Base-by-base conservation (phyloP, 2,329 filamentous ascomycete species). In the Ophiognomonia clavigignenti-juglandacearum region DNA sequence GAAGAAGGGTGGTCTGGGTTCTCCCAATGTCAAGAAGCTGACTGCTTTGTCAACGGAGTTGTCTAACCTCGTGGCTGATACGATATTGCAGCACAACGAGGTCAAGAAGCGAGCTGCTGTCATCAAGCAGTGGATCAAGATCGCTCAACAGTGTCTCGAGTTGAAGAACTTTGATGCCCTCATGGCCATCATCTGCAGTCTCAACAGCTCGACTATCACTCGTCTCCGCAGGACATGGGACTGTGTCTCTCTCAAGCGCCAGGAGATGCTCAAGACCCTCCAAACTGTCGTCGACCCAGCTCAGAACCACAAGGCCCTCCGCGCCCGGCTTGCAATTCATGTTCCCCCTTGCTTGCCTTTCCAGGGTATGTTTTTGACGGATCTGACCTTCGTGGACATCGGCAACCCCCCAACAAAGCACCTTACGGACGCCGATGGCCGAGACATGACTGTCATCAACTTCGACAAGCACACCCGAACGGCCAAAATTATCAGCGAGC, bases 61-160 rank as follows among this genome's bases (percentile, higher is more conserved):
- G 16, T 90, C 92, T 4, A 93, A 96, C 60, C 72, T 97, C 32
- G 93, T 98, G 10, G 87, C 89, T 0, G 92, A 97, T 62, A 95
- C 88, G 0, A 95, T 98, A 57, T 77, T 98, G 13, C 82, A 88
- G 47, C 78, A 89, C 48, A 78, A 87, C n/a, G 93, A 97, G 62
- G 83, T 86, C 22, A 97, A 97, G 78, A 95, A 92, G 71, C 82
- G 93, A 22, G 92, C 93, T 1, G 71, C 79, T 2, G 81, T 90
- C 43, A 93, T 98, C 70, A 97, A 98, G 71, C 91, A 97, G 58
- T 98, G 93, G 93, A 88, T 96, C 63, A 98, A 97, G 73, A 83
- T 97, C 56, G 89, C 88, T 1, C 78, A 86, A 57, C 88, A 87
- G 58, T 95, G 89, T 55, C 73, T 95, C 5, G 88, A 93, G 59